phyloP scores from a whole-genome alignment of 306 rosid species.

The Castanea mollissima region DNA sequence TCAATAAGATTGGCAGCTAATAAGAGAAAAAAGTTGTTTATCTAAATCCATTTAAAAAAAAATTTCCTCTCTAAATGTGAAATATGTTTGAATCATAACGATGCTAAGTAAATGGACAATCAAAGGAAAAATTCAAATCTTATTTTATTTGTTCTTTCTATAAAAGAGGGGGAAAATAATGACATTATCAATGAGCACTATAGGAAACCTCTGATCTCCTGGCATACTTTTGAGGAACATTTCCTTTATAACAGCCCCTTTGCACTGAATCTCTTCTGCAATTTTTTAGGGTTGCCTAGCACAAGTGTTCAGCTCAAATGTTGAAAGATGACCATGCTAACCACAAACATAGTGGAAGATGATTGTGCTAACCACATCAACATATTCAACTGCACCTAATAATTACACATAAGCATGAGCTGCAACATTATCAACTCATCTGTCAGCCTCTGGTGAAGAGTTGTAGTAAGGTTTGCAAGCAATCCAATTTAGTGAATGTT shows the following conservation, averaged over 20 bases:
- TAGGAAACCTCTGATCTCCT: neutral
- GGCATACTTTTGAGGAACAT: neutral
- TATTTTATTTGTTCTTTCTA: neutral
- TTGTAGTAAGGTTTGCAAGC: conserved; percentile 99
- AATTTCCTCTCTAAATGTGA: neutral
- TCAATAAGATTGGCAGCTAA: neutral
- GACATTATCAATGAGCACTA: conserved; percentile 1
- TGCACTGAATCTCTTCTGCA: neutral
- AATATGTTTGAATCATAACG: neutral
- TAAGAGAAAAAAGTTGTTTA: neutral
- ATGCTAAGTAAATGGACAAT: neutral
- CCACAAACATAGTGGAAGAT: neutral
- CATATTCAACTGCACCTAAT: neutral
- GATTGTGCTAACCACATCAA: too few species aligned
- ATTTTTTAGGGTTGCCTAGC: neutral
- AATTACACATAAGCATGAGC: conserved; percentile 9
- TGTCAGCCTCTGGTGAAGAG: conserved; percentile 93
- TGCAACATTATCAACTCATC: conserved; percentile 37
- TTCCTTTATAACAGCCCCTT: neutral
- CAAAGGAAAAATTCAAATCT: neutral
- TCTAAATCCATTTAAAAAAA: neutral
- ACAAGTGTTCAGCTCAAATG: neutral
- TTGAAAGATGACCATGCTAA: neutral
- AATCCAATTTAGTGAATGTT: conserved; percentile 90
- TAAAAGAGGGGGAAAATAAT: neutral